Evolutionary conservation across 2,329 filamentous ascomycete species (phyloP).

Genomic region (Apiospora rasikravindrae): DNA sequence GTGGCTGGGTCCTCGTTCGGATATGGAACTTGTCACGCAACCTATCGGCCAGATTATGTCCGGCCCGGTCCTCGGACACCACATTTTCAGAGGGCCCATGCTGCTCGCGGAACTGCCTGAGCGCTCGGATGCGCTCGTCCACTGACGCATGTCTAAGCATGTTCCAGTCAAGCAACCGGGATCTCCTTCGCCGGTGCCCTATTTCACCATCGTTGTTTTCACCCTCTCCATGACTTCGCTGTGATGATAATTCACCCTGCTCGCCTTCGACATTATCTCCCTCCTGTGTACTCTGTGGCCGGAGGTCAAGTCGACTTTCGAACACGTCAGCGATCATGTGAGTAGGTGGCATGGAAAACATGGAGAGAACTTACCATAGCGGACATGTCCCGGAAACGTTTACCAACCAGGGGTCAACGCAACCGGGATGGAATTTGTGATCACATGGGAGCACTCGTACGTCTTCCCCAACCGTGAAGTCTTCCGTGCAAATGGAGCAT

Average conservation of each 20-base stretch:
- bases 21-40: slow-evolving; percentile 60
- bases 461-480: slow-evolving; percentile 70
- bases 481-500: slow-evolving; percentile 74
- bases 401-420: slow-evolving; percentile 72
- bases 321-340: slow-evolving; percentile 17
- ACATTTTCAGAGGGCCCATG: slow-evolving; percentile 37
- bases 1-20: slow-evolving; percentile 50
- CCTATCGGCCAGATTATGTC: slow-evolving; percentile 47
- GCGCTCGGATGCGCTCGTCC: slow-evolving; percentile 66
- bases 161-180: slow-evolving; percentile 61
- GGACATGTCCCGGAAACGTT: slow-evolving; percentile 74
- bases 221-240: slow-evolving; percentile 47
- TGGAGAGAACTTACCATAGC: slow-evolving; percentile 60
- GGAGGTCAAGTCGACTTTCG: slow-evolving; percentile 59
- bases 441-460: slow-evolving; percentile 71
- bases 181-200: slow-evolving; percentile 50
- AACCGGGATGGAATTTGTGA: slow-evolving; percentile 71
- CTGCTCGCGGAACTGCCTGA: slow-evolving; percentile 55
- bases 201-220: slow-evolving; percentile 39
- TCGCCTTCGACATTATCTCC: not conserved
- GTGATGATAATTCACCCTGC: not conserved
- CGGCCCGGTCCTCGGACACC: not conserved
- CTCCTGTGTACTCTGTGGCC: slow-evolving; percentile 39
- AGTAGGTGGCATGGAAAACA: not conserved
- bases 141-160: slow-evolving; percentile 62